Base-by-base conservation (phyloP, 2,329 filamentous ascomycete species). In the Apiospora malaysiana region DNA sequence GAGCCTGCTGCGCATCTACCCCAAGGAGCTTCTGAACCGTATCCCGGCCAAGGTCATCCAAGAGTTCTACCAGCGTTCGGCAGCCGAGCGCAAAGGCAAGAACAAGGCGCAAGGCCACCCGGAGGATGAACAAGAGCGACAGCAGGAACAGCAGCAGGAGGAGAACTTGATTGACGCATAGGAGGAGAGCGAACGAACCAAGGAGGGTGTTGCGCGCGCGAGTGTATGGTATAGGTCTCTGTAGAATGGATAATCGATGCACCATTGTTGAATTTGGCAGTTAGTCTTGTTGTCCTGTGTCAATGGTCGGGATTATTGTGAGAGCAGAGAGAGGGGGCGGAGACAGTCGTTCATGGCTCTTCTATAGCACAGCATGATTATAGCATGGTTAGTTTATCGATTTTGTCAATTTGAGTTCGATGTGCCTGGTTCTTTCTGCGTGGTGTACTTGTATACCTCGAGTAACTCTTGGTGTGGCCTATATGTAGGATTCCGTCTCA, bases 1-100 rank as follows among this genome's bases (percentile, higher is more conserved):
- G 96, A 95, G 94, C 80, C 85, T 99, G 82, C 91, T 99, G 76
- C 91, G 96, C 76, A 97, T 99, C 83, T 99, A 95, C 88, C 95
- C 95, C 83, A 98, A 97, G 90, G 96, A 99, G 79, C 86, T 98
- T 77, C 93, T 99, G 78, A 99, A 99, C 87, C 94, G 97, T 84
- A 94, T 96, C 79, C 93, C 93, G 72, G 90, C 90, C 85, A 94
- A 94, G 86, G 81, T 94, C 59, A 88, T 96, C 77, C 91, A 94
- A 78, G 93, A 95, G 82, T 96, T 90, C 85, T 96, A 95, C 83
- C 90, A 92, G 79, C 87, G 93, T 76, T 88, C 89, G 70, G 84
- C 87, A 68, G 87, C 87, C 77, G 88, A 90, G 73, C 83, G 87
- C 74, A 92, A 92, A 84, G 84, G 84, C 72, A 91, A 91, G 85